Evolutionary conservation across 192 early-diverging fungal species (phyloP).

Genomic region (Linderina pennispora): DNA sequence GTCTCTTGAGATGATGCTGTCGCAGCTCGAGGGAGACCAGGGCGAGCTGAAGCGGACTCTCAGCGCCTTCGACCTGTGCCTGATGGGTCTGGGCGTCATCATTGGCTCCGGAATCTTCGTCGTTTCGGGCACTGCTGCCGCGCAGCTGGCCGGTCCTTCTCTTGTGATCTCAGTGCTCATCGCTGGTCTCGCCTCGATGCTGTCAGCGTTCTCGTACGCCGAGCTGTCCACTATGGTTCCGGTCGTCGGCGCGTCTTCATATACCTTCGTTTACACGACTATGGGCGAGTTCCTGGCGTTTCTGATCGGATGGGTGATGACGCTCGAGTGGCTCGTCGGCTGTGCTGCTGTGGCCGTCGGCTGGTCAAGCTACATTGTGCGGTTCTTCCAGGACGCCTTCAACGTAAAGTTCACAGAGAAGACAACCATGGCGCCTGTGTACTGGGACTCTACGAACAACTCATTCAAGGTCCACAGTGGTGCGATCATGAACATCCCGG

Average conservation of each 20-base stretch:
- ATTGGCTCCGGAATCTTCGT: constrained; percentile 56
- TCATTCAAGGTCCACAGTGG: constrained; percentile 9
- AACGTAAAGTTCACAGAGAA: constrained; percentile 18
- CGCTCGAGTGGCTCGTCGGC: constrained; percentile 70
- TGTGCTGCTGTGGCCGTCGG: constrained; percentile 63
- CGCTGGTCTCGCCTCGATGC: constrained; percentile 54
- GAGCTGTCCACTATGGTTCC: constrained; percentile 76
- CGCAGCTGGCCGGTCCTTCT: constrained; percentile 61
- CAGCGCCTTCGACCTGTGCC: neutral
- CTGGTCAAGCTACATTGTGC: constrained; percentile 66
- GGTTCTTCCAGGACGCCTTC: constrained; percentile 52
- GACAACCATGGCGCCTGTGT: constrained; percentile 58
- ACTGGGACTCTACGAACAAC: constrained; percentile 38
- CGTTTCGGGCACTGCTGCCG: constrained; percentile 55
- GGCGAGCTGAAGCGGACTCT: neutral
- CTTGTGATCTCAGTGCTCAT: constrained; percentile 65
- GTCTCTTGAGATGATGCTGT: neutral
- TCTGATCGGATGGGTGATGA: constrained; percentile 77
- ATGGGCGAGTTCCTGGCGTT: constrained; percentile 73
- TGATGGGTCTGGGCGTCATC: neutral
- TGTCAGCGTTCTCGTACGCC: constrained; percentile 67
- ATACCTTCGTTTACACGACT: constrained; percentile 67
- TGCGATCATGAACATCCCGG: constrained; percentile 57
- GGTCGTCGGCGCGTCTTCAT: constrained; percentile 61
- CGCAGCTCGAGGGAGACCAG: neutral